These are phyloP conservation scores for Agrocybe pediades DNA, from an alignment of 768 basidiomycete species.

Conservation along the genomic window DNA sequence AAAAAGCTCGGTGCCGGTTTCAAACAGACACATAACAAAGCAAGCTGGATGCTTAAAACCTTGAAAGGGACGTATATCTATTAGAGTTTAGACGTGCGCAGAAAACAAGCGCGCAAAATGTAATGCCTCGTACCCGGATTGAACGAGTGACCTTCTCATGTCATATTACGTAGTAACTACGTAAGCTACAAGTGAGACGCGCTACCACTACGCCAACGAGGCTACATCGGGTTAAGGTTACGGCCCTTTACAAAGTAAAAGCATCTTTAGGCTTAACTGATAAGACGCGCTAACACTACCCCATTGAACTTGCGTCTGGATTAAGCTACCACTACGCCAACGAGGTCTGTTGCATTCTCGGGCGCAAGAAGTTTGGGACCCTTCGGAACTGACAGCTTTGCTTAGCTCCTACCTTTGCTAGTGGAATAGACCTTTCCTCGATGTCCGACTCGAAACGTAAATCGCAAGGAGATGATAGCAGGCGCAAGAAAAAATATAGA, in stretches of 20 bases:
- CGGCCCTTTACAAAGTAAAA: not conserved
- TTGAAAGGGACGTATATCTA: too few relatives aligned
- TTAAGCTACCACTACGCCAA: not conserved
- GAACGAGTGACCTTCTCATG: conserved; percentile 44
- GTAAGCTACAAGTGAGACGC: conserved; percentile 38
- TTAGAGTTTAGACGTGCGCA: not conserved
- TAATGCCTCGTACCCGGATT: conserved; percentile 41
- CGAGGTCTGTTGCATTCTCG: not conserved
- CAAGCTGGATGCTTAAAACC: too few relatives aligned
- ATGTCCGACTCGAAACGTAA: conserved; percentile 32
- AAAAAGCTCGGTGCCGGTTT: too few relatives aligned
- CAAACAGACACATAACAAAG: too few relatives aligned
- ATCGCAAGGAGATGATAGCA: conserved; percentile 26
- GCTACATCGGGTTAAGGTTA: conserved; percentile 12
- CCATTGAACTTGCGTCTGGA: conserved; percentile 26
- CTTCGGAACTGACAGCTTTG: conserved; percentile 6
- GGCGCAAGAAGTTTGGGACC: not conserved
- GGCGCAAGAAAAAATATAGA: conserved; percentile 50
- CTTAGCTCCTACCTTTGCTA: too few relatives aligned
- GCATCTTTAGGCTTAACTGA: too few relatives aligned
- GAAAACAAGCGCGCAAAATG: conserved; percentile 10
- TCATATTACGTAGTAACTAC: not conserved
- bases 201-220: conserved; percentile 42
- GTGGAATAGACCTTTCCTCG: too few relatives aligned
- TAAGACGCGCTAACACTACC: conserved; percentile 42